Percentiles rank a stretch among this genome's conserved stretches.
These are phyloP conservation scores for Fusarium nematophilum DNA, from an alignment of 2,329 filamentous ascomycete species.

Conservation along the genomic window DNA sequence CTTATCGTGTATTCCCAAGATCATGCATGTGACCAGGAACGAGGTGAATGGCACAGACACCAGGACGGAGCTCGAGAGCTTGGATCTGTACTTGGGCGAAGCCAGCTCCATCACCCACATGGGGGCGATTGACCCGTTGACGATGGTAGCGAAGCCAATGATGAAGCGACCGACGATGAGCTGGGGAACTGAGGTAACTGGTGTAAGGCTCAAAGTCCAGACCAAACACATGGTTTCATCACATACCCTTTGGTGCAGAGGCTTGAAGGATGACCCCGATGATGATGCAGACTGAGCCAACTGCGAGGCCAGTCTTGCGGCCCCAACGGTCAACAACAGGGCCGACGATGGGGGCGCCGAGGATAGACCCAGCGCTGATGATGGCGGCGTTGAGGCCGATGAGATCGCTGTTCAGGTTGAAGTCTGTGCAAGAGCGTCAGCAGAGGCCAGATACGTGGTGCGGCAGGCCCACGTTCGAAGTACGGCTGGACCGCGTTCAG, in stretches of 20 bases:
- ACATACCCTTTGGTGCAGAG: slow-evolving; percentile 6
- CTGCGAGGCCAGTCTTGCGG: slow-evolving; percentile 8
- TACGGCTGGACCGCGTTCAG: slow-evolving; percentile 16
- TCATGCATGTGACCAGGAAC: slow-evolving; percentile 11
- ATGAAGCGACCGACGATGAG: slow-evolving; percentile 16
- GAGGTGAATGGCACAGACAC: slow-evolving; percentile 15
- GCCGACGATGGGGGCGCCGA: slow-evolving; percentile 16
- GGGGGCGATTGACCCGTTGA: slow-evolving; percentile 18
- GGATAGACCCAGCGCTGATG: slow-evolving; percentile 13
- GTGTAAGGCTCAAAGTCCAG: background rate
- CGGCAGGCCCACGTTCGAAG: slow-evolving; percentile 3
- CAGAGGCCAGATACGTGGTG: background rate
- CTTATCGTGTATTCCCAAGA: slow-evolving; percentile 15
- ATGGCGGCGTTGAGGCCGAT: slow-evolving; percentile 22
- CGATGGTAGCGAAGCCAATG: slow-evolving; percentile 12
- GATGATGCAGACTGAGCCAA: slow-evolving; percentile 19
- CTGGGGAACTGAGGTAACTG: background rate
- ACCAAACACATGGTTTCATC: background rate
- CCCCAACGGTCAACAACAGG: slow-evolving; percentile 18
- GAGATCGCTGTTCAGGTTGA: slow-evolving; percentile 11
- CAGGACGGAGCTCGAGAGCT: slow-evolving; percentile 11
- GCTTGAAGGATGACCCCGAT: slow-evolving; percentile 16
- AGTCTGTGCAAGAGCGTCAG: slow-evolving; percentile 11
- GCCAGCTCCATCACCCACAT: slow-evolving; percentile 21
- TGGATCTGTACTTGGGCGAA: slow-evolving; percentile 9